Conservation (phyloP, 2,329 filamentous ascomycete genomes). For the Chaetomium globosum region DNA sequence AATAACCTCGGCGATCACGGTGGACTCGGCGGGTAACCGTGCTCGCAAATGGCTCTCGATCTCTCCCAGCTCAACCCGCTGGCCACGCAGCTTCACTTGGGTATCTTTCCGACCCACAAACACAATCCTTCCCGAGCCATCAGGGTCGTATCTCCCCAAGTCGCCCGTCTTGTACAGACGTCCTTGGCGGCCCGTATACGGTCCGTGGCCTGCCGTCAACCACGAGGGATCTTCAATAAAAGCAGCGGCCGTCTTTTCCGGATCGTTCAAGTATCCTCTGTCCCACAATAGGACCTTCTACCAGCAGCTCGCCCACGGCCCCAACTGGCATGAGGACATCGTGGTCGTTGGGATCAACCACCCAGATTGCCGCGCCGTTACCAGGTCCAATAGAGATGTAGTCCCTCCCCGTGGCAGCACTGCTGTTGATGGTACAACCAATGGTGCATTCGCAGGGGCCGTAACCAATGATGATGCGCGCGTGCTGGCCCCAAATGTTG, state of each 20-base stretch:
- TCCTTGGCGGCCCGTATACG: constrained; percentile 24
- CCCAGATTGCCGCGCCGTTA: constrained; percentile 22
- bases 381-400: constrained; percentile 51
- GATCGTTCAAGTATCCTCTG: constrained; percentile 33
- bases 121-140: constrained; percentile 30
- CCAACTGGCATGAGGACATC: constrained; percentile 33
- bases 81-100: constrained; percentile 37
- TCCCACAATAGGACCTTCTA: constrained; percentile 32
- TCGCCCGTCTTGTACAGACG: constrained; percentile 49
- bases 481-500: constrained; percentile 48
- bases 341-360: constrained; percentile 25
- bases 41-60: constrained; percentile 48
- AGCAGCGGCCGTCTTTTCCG: constrained; percentile 45
- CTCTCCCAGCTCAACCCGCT: constrained; percentile 44
- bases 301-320: constrained; percentile 31
- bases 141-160: constrained; percentile 34
- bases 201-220: constrained; percentile 7
- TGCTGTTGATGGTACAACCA: constrained; percentile 39
- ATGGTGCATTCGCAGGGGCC: constrained; percentile 59
- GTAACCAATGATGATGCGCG: constrained; percentile 55
- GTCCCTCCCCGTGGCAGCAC: constrained; percentile 33
- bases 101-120: constrained; percentile 36
- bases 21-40: constrained; percentile 44
- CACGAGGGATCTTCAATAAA: constrained; percentile 17
- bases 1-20: constrained; percentile 54